Percentiles rank a stretch among this genome's conserved stretches.
These are phyloP conservation scores for Colletotrichum liaoningense DNA, from an alignment of 2,329 filamentous ascomycete species.

Conservation along the genomic window DNA sequence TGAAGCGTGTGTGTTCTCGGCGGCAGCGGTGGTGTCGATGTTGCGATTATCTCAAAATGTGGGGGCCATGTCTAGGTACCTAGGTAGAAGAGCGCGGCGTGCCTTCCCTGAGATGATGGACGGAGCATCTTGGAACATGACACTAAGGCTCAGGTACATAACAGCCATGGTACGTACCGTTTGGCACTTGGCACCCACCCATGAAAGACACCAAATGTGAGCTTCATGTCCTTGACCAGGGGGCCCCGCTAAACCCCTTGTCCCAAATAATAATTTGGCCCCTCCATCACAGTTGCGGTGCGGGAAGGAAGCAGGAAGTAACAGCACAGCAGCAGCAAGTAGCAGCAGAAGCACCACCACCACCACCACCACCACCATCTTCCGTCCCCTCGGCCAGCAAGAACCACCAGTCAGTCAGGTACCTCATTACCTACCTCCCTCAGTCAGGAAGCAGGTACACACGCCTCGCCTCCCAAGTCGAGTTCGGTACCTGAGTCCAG, in stretches of 20 bases:
- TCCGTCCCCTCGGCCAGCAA: neutral
- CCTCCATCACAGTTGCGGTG: conserved; percentile 45
- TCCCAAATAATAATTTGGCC: conserved; percentile 51
- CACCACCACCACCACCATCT: neutral
- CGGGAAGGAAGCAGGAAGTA: conserved; percentile 2
- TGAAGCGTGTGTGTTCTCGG: neutral
- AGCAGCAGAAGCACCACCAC: neutral
- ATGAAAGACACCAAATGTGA: neutral
- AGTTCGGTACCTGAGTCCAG: neutral
- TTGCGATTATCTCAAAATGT: conserved; percentile 9
- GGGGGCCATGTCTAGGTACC: neutral
- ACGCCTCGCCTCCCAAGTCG: too few species aligned
- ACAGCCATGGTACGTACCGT: neutral
- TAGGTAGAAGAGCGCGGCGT: neutral
- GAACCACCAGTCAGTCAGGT: neutral
- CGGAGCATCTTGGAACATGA: neutral
- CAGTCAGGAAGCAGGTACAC: neutral
- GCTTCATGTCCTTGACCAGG: conserved; percentile 20
- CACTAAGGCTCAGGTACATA: neutral
- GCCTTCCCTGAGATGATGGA: neutral
- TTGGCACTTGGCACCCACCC: neutral
- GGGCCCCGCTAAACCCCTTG: conserved; percentile 30
- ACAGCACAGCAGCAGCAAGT: neutral
- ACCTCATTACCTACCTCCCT: too few species aligned
- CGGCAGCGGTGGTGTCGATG: neutral